A percentile compares a stretch with the other conserved stretches of the same genome.
Evolutionary conservation across 2,329 filamentous ascomycete species (phyloP).

Genomic region (Neurospora sp.): DNA sequence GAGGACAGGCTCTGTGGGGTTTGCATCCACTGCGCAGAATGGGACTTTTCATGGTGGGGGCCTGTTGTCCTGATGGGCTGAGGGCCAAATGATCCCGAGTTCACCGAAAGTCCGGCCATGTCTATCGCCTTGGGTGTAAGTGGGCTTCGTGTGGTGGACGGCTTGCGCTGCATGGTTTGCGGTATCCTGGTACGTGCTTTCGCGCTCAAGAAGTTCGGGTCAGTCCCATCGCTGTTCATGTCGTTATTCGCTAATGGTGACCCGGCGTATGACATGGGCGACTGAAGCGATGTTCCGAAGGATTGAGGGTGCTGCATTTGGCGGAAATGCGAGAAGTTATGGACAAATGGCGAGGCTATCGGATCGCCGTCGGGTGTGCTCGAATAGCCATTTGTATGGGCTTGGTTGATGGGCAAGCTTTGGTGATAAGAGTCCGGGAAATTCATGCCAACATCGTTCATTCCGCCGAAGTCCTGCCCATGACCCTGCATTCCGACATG

Average conservation of each 20-base stretch:
- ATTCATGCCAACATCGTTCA: slow-evolving; percentile 48
- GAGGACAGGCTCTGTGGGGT: slow-evolving; percentile 77
- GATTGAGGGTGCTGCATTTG: slow-evolving; percentile 52
- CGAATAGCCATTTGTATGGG: slow-evolving; percentile 72
- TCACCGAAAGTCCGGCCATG: slow-evolving; percentile 62
- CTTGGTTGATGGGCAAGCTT: slow-evolving; percentile 53
- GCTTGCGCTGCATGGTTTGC: slow-evolving; percentile 60
- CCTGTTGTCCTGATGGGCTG: slow-evolving; percentile 68
- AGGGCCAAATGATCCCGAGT: slow-evolving; percentile 59
- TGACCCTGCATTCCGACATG: slow-evolving; percentile 42
- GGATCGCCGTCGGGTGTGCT: slow-evolving; percentile 87
- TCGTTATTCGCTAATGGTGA: slow-evolving; percentile 42
- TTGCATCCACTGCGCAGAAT: slow-evolving; percentile 84
- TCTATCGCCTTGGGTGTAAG: slow-evolving; percentile 81
- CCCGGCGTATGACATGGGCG: slow-evolving; percentile 39
- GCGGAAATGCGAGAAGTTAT: slow-evolving; percentile 69
- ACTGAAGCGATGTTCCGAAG: slow-evolving; percentile 45
- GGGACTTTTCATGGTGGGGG: slow-evolving; percentile 65
- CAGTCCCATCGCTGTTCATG: slow-evolving; percentile 38
- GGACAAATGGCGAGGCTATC: slow-evolving; percentile 81
- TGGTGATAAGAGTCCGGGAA: slow-evolving; percentile 43
- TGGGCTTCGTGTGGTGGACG: slow-evolving; percentile 66
- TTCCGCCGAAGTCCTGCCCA: slow-evolving; percentile 45
- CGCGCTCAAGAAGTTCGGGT: slow-evolving; percentile 45
- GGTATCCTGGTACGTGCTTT: slow-evolving; percentile 51